Percentiles rank a stretch among this genome's conserved stretches.
phyloP scores from a whole-genome alignment of 164 flowering plant species.

The Magnolia changhungtana region DNA sequence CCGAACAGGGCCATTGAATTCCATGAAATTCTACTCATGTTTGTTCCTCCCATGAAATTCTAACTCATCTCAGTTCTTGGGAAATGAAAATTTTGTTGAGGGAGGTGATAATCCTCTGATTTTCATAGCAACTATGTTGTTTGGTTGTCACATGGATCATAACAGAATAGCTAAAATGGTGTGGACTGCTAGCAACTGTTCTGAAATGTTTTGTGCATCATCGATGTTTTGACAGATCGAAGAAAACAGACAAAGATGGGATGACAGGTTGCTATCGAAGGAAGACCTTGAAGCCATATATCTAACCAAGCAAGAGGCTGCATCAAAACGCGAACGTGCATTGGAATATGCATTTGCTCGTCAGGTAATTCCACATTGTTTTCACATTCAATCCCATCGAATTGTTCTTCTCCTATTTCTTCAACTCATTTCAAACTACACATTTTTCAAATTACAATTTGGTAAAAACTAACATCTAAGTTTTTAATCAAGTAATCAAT shows the following conservation, averaged over 20 bases:
- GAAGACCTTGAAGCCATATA: constrained; percentile 40
- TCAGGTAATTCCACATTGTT: constrained; percentile 30
- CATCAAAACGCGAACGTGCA: constrained; percentile 44
- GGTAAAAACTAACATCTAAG: background rate
- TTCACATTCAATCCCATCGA: background rate
- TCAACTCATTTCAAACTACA: background rate
- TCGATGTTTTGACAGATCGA: constrained; percentile 48
- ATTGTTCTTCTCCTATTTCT: background rate
- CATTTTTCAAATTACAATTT: background rate
- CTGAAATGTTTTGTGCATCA: background rate
- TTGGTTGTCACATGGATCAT: too few relatives aligned
- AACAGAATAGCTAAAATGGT: background rate
- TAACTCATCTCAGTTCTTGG: too few relatives aligned
- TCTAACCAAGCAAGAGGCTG: constrained; percentile 48
- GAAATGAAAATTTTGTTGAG: too few relatives aligned
- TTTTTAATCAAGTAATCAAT: background rate
- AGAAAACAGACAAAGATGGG: constrained; percentile 41
- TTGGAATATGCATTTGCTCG: constrained; percentile 46
- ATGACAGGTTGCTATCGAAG: constrained; percentile 47
- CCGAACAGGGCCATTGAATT: too few relatives aligned
- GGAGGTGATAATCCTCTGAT: too few relatives aligned
- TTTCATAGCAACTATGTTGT: too few relatives aligned
- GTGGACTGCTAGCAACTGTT: background rate
- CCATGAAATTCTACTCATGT: too few relatives aligned
- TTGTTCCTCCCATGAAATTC: too few relatives aligned